These are phyloP conservation scores for Ananas comosus DNA, from an alignment of 176 grass and related monocot species.

Conservation along the genomic window DNA sequence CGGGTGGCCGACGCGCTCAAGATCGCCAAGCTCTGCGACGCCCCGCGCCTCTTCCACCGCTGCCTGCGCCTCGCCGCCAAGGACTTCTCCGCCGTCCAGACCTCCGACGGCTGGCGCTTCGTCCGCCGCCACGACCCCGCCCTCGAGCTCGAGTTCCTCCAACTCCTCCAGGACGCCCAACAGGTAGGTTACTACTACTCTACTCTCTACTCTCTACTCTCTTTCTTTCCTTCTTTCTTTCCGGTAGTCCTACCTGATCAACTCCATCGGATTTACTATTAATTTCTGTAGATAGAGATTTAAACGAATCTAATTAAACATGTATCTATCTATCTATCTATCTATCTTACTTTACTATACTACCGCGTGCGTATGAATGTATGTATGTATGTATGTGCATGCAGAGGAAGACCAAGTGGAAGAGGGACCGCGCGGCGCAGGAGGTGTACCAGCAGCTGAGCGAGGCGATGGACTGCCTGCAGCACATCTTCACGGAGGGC, in stretches of 20 bases:
- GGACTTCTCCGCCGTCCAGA: slow-evolving; percentile 46
- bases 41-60: slow-evolving; percentile 39
- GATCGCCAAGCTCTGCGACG: slow-evolving; percentile 61
- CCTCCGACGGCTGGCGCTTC: slow-evolving; percentile 64
- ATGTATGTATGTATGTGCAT: background rate
- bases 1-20: slow-evolving; percentile 50
- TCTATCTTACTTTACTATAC: too few relatives aligned
- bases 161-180: slow-evolving; percentile 41
- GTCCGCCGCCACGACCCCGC: slow-evolving; percentile 32
- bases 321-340: background rate
- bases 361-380: too few relatives aligned
- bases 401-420: slow-evolving; percentile 61
- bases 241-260: too few relatives aligned
- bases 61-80: slow-evolving; percentile 49
- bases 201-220: too few relatives aligned
- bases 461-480: slow-evolving; percentile 49
- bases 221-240: too few relatives aligned
- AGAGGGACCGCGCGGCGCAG: slow-evolving; percentile 28
- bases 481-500: slow-evolving; percentile 26
- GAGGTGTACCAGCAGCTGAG: slow-evolving; percentile 49
- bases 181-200: background rate
- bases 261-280: too few relatives aligned
- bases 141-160: slow-evolving; percentile 42
- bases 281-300: too few relatives aligned
- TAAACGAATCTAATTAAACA: background rate